Percentiles rank a stretch among this genome's conserved stretches.
Evolutionary conservation across 2,329 filamentous ascomycete species (phyloP).

Genomic region (Coniella lustricola): DNA sequence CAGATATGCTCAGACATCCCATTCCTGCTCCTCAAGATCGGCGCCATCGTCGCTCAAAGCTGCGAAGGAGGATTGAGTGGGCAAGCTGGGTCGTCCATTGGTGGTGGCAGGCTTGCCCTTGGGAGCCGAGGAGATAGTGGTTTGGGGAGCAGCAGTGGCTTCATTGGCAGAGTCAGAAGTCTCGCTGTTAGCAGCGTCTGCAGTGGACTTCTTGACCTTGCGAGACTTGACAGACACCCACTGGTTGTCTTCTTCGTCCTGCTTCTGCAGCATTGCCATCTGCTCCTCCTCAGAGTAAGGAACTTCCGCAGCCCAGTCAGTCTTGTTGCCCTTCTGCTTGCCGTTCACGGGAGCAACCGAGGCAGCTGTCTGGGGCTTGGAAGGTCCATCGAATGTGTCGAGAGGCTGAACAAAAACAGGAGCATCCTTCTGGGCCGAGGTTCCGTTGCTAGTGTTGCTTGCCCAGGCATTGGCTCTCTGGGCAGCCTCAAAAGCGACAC

Average conservation of each 20-base stretch:
- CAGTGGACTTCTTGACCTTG: constrained; percentile 36
- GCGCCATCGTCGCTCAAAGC: constrained; percentile 37
- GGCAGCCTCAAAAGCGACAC: constrained; percentile 50
- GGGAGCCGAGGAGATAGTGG: constrained; percentile 17
- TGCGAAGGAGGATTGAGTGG: constrained; percentile 38
- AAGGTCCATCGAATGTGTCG: constrained; percentile 47
- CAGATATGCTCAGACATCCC: constrained; percentile 36
- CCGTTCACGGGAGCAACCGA: constrained; percentile 26
- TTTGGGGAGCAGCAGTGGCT: constrained; percentile 16
- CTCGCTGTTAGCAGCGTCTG: constrained; percentile 25
- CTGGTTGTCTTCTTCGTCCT: constrained; percentile 41
- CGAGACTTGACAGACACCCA: constrained; percentile 53
- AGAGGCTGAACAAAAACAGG: constrained; percentile 41
- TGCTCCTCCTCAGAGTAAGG: constrained; percentile 57
- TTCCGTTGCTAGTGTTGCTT: constrained; percentile 34
- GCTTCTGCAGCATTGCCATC: constrained; percentile 49
- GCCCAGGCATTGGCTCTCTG: constrained; percentile 34
- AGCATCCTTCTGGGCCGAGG: constrained; percentile 33
- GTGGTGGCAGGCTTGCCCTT: constrained; percentile 19
- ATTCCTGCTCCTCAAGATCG: constrained; percentile 39
- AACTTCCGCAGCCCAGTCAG: constrained; percentile 39
- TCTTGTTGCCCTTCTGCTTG: constrained; percentile 27
- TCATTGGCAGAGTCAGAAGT: constrained; percentile 20
- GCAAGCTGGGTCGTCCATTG: constrained; percentile 29
- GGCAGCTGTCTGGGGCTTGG: constrained; percentile 29